These are phyloP conservation scores for Peronosclerospora sorghi DNA, from an alignment of 352 stramenopile species.

Conservation along the genomic window DNA sequence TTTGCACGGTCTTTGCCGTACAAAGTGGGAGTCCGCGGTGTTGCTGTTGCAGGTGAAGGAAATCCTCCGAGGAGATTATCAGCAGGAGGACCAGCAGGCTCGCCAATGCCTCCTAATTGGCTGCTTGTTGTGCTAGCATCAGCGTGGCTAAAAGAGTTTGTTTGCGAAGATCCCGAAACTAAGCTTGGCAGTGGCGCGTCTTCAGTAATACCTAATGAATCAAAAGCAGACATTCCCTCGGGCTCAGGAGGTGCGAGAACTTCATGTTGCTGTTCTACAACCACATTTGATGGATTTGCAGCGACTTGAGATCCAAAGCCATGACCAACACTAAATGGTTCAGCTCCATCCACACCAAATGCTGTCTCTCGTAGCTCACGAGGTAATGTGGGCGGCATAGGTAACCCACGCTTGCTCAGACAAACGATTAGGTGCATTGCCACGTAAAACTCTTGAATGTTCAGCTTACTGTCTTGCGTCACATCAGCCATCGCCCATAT, in stretches of 20 bases:
- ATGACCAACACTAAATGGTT: conserved; percentile 3
- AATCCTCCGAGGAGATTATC: conserved; percentile 10
- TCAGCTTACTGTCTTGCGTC: conserved; percentile 87
- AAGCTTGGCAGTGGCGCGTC: conserved; percentile 26
- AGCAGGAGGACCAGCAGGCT: conserved; percentile 4
- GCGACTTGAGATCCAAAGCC: conserved; percentile 7
- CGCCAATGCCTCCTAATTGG: conserved; percentile 2
- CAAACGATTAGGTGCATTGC: conserved; percentile 96
- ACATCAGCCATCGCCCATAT: conserved; percentile 90
- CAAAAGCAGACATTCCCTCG: conserved; percentile 53
- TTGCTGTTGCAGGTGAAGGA: conserved; percentile 2
- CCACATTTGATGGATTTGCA: conserved; percentile 12
- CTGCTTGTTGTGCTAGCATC: conserved; percentile 2
- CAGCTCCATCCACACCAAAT: conserved; percentile 23
- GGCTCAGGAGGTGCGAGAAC: conserved; percentile 9
- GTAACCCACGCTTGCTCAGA: conserved; percentile 82
- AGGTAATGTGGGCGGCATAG: conserved; percentile 61
- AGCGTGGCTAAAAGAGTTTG: conserved; percentile 15
- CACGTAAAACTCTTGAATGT: conserved; percentile 89
- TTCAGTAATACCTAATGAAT: conserved; percentile 22
- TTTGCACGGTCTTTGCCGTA: conserved; percentile 23
- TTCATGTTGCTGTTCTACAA: conserved; percentile 10
- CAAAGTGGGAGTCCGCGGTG: conserved; percentile 4
- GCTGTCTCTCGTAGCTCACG: conserved; percentile 50
- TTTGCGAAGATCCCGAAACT: conserved; percentile 11